Evolutionary conservation across 441 rosid genomes (phyloP), one percentile per base, ranked within the genome.

Genomic region (Pelargonium exstipulatum): DNA sequence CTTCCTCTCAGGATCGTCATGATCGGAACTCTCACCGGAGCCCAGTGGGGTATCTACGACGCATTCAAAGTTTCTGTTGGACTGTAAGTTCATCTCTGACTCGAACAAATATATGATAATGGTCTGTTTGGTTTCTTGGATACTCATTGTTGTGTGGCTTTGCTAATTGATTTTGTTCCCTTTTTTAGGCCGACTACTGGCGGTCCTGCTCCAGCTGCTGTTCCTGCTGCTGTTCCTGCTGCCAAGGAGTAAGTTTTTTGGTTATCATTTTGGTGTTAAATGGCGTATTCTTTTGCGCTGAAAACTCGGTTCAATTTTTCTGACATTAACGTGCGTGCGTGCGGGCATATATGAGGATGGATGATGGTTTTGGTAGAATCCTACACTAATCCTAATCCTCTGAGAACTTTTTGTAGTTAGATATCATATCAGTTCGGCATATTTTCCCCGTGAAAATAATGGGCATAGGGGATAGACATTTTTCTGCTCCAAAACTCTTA

Each of bases 1-100:
- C 98, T 95, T 81, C 99, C 99, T 69, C 95, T 95, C 8, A 93
- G 99, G 73, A 95, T 95, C 74, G 96, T 95, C 80, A 95, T 95
- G 99, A 95, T 95, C 8, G 99, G 99, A 69, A 95, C 99, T 32
- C 95, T 95, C 72, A 95, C 99, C 12, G 98, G 98, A 64, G 98
- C 98, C 18, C 99, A 95, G 57, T 95, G 99, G 99, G 97, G 95
- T 66, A 73, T 95, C 74, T 95, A 95, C 64, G 99, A 95, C 73
- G 93, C 98, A 40, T 90, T 95, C 89, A 95, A 95, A 85, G 98
- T 95, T 43, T 92, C 88, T 69, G 98, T 92, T 74, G 99, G 99
- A 78, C 84, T 95, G 98, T 84, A 83, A 83, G 88, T 77, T 71
- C 6, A 68, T 58, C 70, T 24, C 29, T 2, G 29, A 24, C 29